phyloP scores from a whole-genome alignment of 2,329 filamentous ascomycete species.

The Aspergillus chevalieri region DNA sequence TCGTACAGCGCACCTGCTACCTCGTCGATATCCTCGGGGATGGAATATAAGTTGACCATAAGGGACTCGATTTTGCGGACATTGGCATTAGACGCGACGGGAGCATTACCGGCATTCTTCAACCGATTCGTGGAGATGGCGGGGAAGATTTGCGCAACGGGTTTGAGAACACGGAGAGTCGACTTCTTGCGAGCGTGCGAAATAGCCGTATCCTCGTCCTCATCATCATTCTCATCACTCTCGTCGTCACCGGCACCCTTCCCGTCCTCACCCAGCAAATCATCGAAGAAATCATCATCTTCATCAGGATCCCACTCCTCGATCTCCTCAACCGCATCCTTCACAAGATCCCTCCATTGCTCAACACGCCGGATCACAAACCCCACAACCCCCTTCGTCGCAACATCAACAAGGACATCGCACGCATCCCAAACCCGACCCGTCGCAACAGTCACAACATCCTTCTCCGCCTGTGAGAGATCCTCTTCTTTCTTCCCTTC shows the following conservation, averaged over 20 bases:
- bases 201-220: conserved; percentile 26
- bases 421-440: conserved; percentile 80
- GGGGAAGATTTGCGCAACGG: conserved; percentile 38
- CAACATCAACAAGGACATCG: conserved; percentile 62
- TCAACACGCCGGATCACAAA: conserved; percentile 66
- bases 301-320: conserved; percentile 80
- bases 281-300: conserved; percentile 48
- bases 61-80: conserved; percentile 30
- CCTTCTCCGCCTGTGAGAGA: conserved; percentile 32
- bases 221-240: conserved; percentile 11
- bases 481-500: conserved; percentile 22
- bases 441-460: conserved; percentile 59
- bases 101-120: conserved; percentile 24
- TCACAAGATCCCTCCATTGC: conserved; percentile 66
- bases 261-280: conserved; percentile 27
- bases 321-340: conserved; percentile 78
- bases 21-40: conserved; percentile 41
- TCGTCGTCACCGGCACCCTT: conserved; percentile 13
- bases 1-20: conserved; percentile 43
- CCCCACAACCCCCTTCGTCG: conserved; percentile 61
- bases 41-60: conserved; percentile 26
- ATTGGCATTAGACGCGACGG: conserved; percentile 11
- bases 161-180: conserved; percentile 37
- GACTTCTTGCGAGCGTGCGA: conserved; percentile 37
- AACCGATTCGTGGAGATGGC: conserved; percentile 38